Conservation (phyloP, 148 eudicot genomes). For the Euryodendron excelsum region DNA sequence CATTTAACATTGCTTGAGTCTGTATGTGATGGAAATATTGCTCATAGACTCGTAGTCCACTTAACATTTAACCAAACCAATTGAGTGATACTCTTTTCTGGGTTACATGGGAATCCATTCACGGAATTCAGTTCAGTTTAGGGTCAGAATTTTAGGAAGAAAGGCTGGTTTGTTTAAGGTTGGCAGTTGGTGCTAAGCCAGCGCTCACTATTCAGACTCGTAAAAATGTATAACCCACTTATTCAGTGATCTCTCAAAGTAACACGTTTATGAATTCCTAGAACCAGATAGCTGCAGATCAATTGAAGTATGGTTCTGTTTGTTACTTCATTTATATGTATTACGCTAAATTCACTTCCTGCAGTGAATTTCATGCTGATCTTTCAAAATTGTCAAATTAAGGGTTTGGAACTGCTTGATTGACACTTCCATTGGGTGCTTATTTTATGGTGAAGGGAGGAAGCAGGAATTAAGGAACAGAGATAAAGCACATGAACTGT, state of each 20-base stretch:
- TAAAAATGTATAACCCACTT: too few relatives aligned
- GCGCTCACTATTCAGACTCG: not conserved
- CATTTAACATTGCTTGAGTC: too few relatives aligned
- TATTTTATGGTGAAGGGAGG: constrained; percentile 37
- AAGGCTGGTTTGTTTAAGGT: not conserved
- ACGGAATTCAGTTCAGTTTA: not conserved
- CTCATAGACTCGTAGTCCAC: too few relatives aligned
- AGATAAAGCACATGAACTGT: constrained; percentile 52
- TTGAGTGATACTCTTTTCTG: not conserved
- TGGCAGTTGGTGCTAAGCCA: not conserved
- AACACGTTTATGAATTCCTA: too few relatives aligned
- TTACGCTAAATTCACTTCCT: not conserved
- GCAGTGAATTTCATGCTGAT: not conserved
- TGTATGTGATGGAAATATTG: too few relatives aligned
- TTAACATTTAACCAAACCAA: not conserved
- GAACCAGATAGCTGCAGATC: not conserved
- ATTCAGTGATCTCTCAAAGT: too few relatives aligned
- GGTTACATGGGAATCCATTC: not conserved
- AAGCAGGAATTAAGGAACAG: constrained; percentile 50
- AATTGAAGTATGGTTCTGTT: not conserved
- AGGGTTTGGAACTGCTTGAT: not conserved
- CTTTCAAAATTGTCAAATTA: not conserved
- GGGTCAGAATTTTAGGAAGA: not conserved
- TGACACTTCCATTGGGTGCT: not conserved
- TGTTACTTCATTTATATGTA: not conserved